phyloP scores from a whole-genome alignment of 1,284 basidiomycete genomes.

The Ceratobasidium sp. region DNA sequence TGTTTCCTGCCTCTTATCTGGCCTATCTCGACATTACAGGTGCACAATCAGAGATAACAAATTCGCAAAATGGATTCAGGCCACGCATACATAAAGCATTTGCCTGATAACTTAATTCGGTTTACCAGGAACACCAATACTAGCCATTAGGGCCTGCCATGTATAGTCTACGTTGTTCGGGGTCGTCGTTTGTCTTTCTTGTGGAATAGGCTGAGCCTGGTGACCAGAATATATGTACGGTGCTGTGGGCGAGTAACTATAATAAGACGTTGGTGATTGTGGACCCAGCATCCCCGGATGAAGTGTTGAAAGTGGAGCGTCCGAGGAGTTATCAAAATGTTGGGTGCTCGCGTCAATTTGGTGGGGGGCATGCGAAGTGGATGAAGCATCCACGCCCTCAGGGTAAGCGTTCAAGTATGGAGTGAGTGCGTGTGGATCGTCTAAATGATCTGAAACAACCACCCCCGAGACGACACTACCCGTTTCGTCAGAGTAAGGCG shows the following conservation, averaged over 20 bases:
- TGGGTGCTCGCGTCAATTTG: conserved; percentile 10
- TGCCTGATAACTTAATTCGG: conserved; percentile 29
- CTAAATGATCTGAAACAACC: conserved; percentile 11
- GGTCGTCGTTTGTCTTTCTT: conserved; percentile 34
- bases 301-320: conserved; percentile 26
- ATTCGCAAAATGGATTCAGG: conserved; percentile 11
- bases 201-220: conserved; percentile 18
- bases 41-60: not conserved
- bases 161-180: conserved; percentile 42
- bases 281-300: conserved; percentile 39
- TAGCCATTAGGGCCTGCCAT: conserved; percentile 42
- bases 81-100: conserved; percentile 2
- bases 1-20: not conserved
- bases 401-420: conserved; percentile 25
- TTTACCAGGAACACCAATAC: conserved; percentile 32
- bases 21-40: conserved; percentile 2
- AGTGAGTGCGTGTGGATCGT: conserved; percentile 9
- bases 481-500: conserved; percentile 28
- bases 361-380: conserved; percentile 16
- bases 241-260: conserved; percentile 33
- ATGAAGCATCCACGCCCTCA: not conserved
- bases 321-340: conserved; percentile 14
- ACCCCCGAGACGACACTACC: conserved; percentile 16
- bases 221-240: conserved; percentile 29
- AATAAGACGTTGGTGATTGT: conserved; percentile 37